Evolutionary conservation across 768 basidiomycete species (phyloP).

Genomic region (Obba rivulosa): DNA sequence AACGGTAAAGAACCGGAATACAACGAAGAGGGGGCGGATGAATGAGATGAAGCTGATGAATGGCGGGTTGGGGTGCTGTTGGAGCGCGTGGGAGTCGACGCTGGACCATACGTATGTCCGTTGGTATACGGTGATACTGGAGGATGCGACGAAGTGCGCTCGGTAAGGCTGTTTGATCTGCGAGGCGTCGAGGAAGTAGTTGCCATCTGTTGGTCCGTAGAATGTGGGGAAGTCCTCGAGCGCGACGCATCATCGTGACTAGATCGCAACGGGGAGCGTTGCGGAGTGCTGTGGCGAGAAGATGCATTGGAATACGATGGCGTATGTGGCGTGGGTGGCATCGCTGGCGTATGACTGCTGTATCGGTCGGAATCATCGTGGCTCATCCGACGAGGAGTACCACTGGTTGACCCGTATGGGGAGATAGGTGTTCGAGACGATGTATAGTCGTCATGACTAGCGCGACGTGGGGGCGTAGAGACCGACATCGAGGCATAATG

Average conservation of each 20-base stretch:
- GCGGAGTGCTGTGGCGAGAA: too few relatives aligned
- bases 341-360: too few relatives aligned
- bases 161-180: background rate
- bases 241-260: too few relatives aligned
- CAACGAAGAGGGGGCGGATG: slow-evolving; percentile 5
- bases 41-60: slow-evolving; percentile 8
- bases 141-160: slow-evolving; percentile 5
- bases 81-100: slow-evolving; percentile 15
- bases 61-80: slow-evolving; percentile 11
- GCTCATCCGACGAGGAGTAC: background rate
- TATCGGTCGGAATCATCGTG: slow-evolving; percentile 2
- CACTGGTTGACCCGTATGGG: too few relatives aligned
- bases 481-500: slow-evolving; percentile 37
- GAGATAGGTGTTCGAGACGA: slow-evolving; percentile 6
- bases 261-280: too few relatives aligned
- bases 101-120: slow-evolving; percentile 16
- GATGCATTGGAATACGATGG: too few relatives aligned
- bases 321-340: too few relatives aligned
- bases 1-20: slow-evolving; percentile 3
- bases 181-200: slow-evolving; percentile 6
- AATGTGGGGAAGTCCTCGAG: too few relatives aligned
- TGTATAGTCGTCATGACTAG: slow-evolving; percentile 5
- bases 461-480: slow-evolving; percentile 7
- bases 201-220: slow-evolving; percentile 52
- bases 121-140: slow-evolving; percentile 7